These are phyloP conservation scores for Meripilus lineatus DNA, from an alignment of 1,284 basidiomycete genomes.

Conservation along the genomic window DNA sequence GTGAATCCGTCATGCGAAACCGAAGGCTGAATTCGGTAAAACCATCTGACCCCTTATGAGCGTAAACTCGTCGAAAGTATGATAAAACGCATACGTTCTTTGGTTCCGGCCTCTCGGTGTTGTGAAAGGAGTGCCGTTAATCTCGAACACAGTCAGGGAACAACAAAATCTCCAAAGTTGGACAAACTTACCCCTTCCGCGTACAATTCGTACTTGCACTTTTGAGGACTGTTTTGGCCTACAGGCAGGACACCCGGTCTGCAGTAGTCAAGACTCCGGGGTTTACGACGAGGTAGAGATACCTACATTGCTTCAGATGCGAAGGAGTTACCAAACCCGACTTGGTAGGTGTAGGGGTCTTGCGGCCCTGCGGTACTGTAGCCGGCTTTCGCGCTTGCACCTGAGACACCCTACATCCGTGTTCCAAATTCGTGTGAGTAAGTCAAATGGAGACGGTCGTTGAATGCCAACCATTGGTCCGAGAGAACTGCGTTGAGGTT, in stretches of 20 bases:
- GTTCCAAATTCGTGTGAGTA: too few species aligned
- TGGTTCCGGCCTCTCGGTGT: conserved; percentile 2
- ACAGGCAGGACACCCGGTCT: conserved; percentile 51
- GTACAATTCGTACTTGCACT: conserved; percentile 56
- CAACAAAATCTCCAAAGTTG: neutral
- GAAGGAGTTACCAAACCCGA: conserved; percentile 49
- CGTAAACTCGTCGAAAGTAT: neutral
- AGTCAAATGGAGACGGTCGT: too few species aligned
- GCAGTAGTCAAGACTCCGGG: neutral
- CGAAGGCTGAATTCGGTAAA: conserved; percentile 7
- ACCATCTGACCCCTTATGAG: conserved; percentile 1
- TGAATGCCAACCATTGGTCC: too few species aligned
- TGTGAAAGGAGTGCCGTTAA: conserved; percentile 7
- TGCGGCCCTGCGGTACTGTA: conserved; percentile 16
- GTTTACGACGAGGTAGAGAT: neutral
- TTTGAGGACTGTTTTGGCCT: conserved; percentile 60
- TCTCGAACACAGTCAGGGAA: neutral
- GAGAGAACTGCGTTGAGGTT: too few species aligned
- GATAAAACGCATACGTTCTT: conserved; percentile 3
- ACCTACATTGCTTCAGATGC: conserved; percentile 49
- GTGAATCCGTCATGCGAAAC: conserved; percentile 6
- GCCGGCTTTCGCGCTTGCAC: neutral
- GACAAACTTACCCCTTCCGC: conserved; percentile 43
- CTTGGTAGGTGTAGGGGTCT: conserved; percentile 56
- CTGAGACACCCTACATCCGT: too few species aligned